Base-by-base conservation (phyloP, 1,284 basidiomycete genomes). In the Ganoderma meredithae region DNA sequence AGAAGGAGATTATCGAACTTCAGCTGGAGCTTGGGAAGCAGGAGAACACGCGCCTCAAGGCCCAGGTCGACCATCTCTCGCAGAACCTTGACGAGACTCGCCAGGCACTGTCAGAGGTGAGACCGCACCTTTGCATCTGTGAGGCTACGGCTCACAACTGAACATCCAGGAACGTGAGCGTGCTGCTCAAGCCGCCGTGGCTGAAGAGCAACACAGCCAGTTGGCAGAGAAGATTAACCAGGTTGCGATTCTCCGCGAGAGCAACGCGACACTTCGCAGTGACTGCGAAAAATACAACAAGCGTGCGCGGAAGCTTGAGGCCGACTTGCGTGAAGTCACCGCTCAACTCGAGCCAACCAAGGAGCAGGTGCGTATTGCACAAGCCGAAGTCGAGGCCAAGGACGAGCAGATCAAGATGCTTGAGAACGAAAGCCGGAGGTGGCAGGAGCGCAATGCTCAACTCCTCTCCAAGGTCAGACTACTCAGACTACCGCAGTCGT, bases 1-100 rank as follows among this genome's bases (percentile, higher is more conserved):
- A 97, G 82, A 96, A 96, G 81, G 94, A 96, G 77, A 94, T 96
- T 65, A 91, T 94, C 52, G 95, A 96, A 71, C 85, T 96, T 44
- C 94, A 97, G 74, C 85, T 95, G 55, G 93, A 96, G 75, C 86
- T 97, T 63, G 87, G 88, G 82, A 95, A 94, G 81, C 93, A 96
- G 77, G 95, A 97, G 80, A 93, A 86, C 71, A 81, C 88, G 8
- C 88, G 95, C 1, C 80, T 95, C 61, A 94, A 92, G 79, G 83
- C 87, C 33, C 91, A 95, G 75, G 85, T 94, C 33, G 93, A 95
- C 17, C 90, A 93, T 73, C 79, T 95, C 60, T 85, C 85, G 33
- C 88, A 90, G 70, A 88, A 82, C 52, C 81, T 96, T 70, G 88
- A 94, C 62, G 93, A 94, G 69, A 87, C 89, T 1, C 84, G 93